Evolutionary conservation across 2,329 filamentous ascomycete genomes (phyloP), one percentile per base, ranked within the genome.

Genomic region (Calonectria montana): DNA sequence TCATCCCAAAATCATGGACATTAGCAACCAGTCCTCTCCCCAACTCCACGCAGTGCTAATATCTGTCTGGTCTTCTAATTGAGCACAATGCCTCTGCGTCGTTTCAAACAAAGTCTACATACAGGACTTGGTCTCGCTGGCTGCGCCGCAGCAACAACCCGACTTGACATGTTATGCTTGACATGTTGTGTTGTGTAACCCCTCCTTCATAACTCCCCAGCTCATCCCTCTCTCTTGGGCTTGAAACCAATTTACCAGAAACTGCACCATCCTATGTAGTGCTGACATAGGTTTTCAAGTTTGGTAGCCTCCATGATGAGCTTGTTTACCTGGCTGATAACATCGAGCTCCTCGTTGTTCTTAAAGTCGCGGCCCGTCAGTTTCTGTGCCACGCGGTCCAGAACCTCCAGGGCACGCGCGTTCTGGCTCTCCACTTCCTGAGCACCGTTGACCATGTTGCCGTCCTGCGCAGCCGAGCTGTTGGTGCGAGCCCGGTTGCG

Each of bases 181-280:
- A 35, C 31, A 35, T 35, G 6, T 9, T 12, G 31, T 35, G 10
- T 39, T 27, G 5, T 59, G 35, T n/a, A 48, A 15, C n/a, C 10
- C 25, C 16, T n/a, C 1, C 27, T 31, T 25, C 43, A 23, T 47
- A 21, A 23, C n/a, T 23, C n/a, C 43, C 43, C 12, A 4, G 13
- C 43, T 45, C 39, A 57, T 27, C 25, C 8, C 25, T 45, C 10
- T 45, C 27, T n/a, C 23, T 50, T 61, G 27, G 23, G 29, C 45
- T 31, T 15, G 10, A n/a, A 45, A 21, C 59, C 41, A 25, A 35
- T 70, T 81, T 84, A 98, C 96, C 96, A 98, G 89, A 98, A 98
- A 84, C 94, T 97, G 85, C 96, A 98, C 96, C 96, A 98, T 75
- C 97, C 97, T 79, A 98, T 98, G 83, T 98, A 99, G 86, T 98